phyloP scores from a whole-genome alignment of 768 basidiomycete species.

The Coprinopsis marcescibilis region DNA sequence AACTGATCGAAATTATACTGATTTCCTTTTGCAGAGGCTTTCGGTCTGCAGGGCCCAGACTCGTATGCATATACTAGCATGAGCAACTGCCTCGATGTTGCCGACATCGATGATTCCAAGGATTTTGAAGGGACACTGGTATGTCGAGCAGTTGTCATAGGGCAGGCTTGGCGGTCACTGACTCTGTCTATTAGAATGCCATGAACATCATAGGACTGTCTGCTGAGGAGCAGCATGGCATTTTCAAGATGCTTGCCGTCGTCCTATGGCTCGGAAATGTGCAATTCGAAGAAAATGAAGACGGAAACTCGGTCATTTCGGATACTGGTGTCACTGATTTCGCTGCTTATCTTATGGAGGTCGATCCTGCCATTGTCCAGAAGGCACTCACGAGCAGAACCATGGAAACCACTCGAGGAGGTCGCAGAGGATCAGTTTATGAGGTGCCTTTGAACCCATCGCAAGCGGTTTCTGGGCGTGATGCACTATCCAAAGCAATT shows the following conservation, averaged over 20 bases:
- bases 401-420: constrained; percentile 90
- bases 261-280: constrained; percentile 97
- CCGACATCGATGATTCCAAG: constrained; percentile 81
- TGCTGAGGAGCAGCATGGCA: constrained; percentile 80
- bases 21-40: constrained; percentile 56
- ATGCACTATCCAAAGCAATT: constrained; percentile 91
- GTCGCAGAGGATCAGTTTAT: constrained; percentile 91
- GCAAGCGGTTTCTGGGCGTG: constrained; percentile 83
- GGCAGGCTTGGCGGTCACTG: constrained; percentile 2
- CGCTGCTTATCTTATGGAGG: constrained; percentile 90
- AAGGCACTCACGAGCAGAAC: constrained; percentile 82
- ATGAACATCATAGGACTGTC: constrained; percentile 93
- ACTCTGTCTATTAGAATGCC: constrained; percentile 54
- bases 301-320: constrained; percentile 76
- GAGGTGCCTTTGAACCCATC: constrained; percentile 93
- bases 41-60: constrained; percentile 94
- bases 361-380: constrained; percentile 69
- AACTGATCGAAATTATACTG: constrained; percentile 10
- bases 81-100: constrained; percentile 89
- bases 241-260: constrained; percentile 87
- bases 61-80: constrained; percentile 90
- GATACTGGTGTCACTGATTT: constrained; percentile 94
- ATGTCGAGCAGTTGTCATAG: constrained; percentile 21
- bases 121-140: constrained; percentile 90
- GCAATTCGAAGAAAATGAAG: constrained; percentile 81